Percentiles rank a stretch among this genome's conserved stretches.
These are phyloP conservation scores for Endothia cerciana DNA, from an alignment of 2,329 filamentous ascomycete genomes.

Conservation along the genomic window DNA sequence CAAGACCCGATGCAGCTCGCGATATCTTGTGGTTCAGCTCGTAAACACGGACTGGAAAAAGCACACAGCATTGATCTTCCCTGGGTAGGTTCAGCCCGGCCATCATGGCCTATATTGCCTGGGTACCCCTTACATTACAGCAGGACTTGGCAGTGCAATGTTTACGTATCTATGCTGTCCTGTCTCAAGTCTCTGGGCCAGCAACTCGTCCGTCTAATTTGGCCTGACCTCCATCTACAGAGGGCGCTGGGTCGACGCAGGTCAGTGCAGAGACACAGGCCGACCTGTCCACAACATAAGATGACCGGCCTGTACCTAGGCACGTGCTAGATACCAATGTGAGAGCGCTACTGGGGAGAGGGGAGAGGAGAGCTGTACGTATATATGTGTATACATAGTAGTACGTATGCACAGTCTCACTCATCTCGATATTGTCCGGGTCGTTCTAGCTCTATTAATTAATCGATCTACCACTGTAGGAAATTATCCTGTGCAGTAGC, in stretches of 20 bases:
- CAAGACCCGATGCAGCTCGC: neutral
- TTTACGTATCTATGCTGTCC: neutral
- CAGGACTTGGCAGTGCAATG: neutral
- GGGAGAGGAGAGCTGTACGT: neutral
- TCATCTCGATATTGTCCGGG: constrained; percentile 18
- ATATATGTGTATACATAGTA: neutral
- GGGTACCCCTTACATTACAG: neutral
- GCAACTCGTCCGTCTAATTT: neutral
- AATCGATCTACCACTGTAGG: constrained; percentile 17
- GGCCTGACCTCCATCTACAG: neutral
- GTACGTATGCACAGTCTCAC: neutral
- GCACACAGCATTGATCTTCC: neutral
- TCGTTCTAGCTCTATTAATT: constrained; percentile 4
- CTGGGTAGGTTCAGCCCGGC: neutral
- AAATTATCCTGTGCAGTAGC: constrained; percentile 20
- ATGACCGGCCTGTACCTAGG: neutral
- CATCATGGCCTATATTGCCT: neutral
- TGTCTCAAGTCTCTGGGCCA: neutral
- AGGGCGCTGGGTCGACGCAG: neutral
- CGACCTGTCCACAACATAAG: neutral
- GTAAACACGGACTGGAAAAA: neutral
- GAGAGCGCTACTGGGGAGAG: neutral
- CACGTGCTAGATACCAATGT: neutral
- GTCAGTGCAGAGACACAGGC: neutral
- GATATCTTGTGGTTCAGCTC: constrained; percentile 2